These are phyloP conservation scores for Pleurostoma richardsiae DNA, from an alignment of 2,329 filamentous ascomycete species.

Conservation along the genomic window DNA sequence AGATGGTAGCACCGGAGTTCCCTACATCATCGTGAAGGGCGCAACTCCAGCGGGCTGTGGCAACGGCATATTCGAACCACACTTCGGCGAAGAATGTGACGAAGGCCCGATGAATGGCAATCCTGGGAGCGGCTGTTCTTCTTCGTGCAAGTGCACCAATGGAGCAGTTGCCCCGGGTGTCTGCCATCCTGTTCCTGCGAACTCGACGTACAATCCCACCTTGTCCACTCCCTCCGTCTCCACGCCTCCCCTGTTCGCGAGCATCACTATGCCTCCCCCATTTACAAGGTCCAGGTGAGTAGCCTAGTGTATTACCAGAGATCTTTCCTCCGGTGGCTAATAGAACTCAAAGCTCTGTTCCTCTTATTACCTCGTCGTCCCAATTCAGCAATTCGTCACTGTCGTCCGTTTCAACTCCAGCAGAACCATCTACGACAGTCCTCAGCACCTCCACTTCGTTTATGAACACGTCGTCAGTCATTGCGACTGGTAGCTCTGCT, in stretches of 20 bases:
- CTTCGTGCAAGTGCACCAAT: slow-evolving; percentile 29
- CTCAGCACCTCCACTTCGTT: background rate
- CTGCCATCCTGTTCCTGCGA: slow-evolving; percentile 8
- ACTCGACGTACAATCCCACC: slow-evolving; percentile 6
- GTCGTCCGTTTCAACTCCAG: no score
- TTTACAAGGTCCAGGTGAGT: slow-evolving; percentile 3
- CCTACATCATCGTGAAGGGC: slow-evolving; percentile 35
- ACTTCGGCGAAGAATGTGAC: slow-evolving; percentile 33
- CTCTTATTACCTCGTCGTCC: background rate
- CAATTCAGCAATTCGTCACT: background rate
- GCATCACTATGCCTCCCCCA: background rate
- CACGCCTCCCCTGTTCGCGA: background rate
- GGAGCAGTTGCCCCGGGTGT: slow-evolving; percentile 20
- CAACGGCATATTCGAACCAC: slow-evolving; percentile 25
- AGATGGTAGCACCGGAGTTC: slow-evolving; percentile 28
- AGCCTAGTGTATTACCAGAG: background rate
- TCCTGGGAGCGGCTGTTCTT: slow-evolving; percentile 27
- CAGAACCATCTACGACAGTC: background rate
- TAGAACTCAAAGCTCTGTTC: background rate
- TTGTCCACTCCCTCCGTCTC: slow-evolving; percentile 6
- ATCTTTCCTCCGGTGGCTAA: background rate
- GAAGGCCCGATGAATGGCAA: slow-evolving; percentile 24
- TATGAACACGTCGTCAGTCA: background rate
- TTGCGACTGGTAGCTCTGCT: no score
- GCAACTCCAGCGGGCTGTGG: slow-evolving; percentile 33